A percentile compares a stretch with the other conserved stretches of the same genome.
phyloP scores from a whole-genome alignment of 257 asterid genomes.

The Solanum medicagineum region DNA sequence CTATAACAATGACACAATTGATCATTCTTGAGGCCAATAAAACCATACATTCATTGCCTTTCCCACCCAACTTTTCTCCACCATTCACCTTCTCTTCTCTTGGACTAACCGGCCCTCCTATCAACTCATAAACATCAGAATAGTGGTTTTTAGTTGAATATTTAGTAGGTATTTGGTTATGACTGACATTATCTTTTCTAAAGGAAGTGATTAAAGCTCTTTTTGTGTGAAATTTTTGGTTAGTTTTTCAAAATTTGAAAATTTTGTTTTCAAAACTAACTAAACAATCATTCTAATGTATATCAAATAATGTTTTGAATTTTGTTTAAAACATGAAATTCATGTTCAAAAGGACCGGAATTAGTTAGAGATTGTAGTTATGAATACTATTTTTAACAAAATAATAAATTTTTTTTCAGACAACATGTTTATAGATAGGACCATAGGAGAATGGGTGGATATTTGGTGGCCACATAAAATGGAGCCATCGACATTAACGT shows the following conservation, averaged over 20 bases:
- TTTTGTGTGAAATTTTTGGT: background rate
- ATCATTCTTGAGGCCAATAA: background rate
- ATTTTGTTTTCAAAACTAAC: no score
- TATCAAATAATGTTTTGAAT: background rate
- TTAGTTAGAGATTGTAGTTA: background rate
- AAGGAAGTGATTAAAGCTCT: background rate
- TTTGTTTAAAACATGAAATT: background rate
- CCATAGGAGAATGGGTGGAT: background rate
- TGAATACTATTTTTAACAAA: no score
- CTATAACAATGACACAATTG: no score
- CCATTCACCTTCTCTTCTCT: background rate
- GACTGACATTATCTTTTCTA: background rate
- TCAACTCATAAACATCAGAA: background rate
- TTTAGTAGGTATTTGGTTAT: background rate
- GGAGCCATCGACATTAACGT: background rate
- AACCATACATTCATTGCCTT: background rate
- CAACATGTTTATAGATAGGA: background rate
- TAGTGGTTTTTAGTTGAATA: background rate
- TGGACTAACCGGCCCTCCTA: background rate
- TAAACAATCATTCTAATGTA: background rate
- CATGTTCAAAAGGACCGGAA: background rate
- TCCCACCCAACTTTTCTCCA: background rate
- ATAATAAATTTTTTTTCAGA: no score
- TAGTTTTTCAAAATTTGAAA: no score
- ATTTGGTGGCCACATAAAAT: background rate